phyloP scores from a whole-genome alignment of 352 stramenopile genomes.

The Phytophthora rubi region DNA sequence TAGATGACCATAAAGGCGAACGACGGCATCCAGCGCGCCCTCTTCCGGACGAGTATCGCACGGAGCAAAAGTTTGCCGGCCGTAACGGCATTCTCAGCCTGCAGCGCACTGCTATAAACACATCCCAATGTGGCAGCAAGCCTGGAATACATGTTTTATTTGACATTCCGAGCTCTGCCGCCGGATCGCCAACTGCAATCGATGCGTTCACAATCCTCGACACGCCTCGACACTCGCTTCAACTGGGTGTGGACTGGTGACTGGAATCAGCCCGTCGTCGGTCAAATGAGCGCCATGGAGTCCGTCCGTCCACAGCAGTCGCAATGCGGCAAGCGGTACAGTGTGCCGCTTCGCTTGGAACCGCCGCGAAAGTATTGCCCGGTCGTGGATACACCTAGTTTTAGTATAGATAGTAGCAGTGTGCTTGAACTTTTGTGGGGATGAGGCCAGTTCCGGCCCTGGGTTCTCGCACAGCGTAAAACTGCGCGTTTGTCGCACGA shows the following conservation, averaged over 20 bases:
- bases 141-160: neutral
- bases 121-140: neutral
- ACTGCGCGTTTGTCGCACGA: constrained; percentile 25
- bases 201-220: constrained; percentile 16
- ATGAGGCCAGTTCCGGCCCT: constrained; percentile 30
- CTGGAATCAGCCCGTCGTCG: neutral
- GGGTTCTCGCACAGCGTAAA: constrained; percentile 12
- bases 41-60: constrained; percentile 2
- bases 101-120: neutral
- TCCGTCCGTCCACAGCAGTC: neutral
- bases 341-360: constrained; percentile 1
- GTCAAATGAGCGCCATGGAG: neutral
- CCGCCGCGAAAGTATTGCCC: constrained; percentile 11
- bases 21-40: neutral
- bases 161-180: constrained; percentile 1
- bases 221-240: constrained; percentile 11
- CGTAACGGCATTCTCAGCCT: constrained; percentile 19
- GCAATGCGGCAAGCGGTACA: constrained; percentile 1
- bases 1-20: neutral
- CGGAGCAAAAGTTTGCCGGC: constrained; percentile 1
- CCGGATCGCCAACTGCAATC: neutral
- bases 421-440: constrained; percentile 3
- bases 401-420: neutral
- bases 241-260: constrained; percentile 11
- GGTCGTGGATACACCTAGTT: neutral